Evolutionary conservation across 2,329 filamentous ascomycete species (phyloP).

Genomic region (Epichloe gansuensis): DNA sequence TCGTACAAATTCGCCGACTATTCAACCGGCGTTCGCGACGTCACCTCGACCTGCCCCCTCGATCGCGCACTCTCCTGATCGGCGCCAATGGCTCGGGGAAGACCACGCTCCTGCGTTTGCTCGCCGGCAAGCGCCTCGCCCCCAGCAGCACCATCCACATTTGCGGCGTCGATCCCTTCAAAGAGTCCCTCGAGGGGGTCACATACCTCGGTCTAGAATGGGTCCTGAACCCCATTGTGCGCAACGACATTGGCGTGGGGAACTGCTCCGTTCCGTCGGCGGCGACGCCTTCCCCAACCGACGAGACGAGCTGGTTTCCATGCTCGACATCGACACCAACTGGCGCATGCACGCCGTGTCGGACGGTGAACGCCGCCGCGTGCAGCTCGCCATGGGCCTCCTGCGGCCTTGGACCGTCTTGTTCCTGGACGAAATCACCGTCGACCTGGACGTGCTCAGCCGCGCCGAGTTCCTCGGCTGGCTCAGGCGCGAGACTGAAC

Average conservation of each 20-base stretch:
- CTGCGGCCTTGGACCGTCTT: constrained; percentile 84
- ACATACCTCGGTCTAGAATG: constrained; percentile 96
- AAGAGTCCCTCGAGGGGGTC: constrained; percentile 77
- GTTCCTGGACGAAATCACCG: constrained; percentile 90
- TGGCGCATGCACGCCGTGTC: constrained; percentile 97
- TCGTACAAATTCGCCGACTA: constrained; percentile 85
- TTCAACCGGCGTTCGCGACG: constrained; percentile 61
- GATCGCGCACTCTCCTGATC: constrained; percentile 80
- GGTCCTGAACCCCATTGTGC: constrained; percentile 94
- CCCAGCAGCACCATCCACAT: constrained; percentile 64
- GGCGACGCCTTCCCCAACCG: constrained; percentile 72
- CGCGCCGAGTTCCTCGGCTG: constrained; percentile 77
- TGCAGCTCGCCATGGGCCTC: constrained; percentile 93
- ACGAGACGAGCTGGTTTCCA: constrained; percentile 72
- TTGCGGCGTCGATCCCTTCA: constrained; percentile 82
- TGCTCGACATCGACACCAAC: constrained; percentile 80
- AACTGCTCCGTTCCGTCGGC: constrained; percentile 73
- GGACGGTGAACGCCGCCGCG: constrained; percentile 80
- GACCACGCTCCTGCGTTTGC: constrained; percentile 86
- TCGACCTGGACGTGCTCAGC: constrained; percentile 82
- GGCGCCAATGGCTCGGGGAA: constrained; percentile 97
- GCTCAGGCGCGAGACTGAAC: constrained; percentile 76
- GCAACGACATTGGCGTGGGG: constrained; percentile 86
- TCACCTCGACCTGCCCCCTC: constrained; percentile 67
- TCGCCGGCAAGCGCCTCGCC: constrained; percentile 89